phyloP scores from a whole-genome alignment of 2,329 filamentous ascomycete genomes.

The Diaporthe nobilis region DNA sequence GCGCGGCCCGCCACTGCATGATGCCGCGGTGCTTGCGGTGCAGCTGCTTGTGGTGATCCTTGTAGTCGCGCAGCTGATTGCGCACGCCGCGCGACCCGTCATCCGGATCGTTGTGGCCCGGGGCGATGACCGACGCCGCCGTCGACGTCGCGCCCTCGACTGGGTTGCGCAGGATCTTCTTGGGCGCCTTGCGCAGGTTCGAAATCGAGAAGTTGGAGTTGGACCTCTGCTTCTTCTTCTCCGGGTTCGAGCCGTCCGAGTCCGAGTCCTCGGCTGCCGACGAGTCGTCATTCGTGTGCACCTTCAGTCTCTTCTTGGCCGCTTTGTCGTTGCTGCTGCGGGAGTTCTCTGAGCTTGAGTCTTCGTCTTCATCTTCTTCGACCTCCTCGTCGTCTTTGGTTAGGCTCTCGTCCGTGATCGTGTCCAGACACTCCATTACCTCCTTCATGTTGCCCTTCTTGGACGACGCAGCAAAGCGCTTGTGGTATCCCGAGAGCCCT shows the following conservation, averaged over 20 bases:
- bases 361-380: conserved; percentile 37
- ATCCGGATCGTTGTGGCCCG: conserved; percentile 54
- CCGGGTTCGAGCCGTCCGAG: conserved; percentile 51
- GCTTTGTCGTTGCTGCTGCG: conserved; percentile 38
- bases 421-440: conserved; percentile 76
- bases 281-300: conserved; percentile 40
- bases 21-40: conserved; percentile 77
- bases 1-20: conserved; percentile 79
- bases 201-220: conserved; percentile 40
- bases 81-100: conserved; percentile 61
- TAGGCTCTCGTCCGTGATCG: conserved; percentile 70
- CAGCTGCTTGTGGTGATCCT: conserved; percentile 69
- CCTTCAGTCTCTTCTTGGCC: conserved; percentile 40
- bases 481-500: conserved; percentile 73
- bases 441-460: conserved; percentile 68
- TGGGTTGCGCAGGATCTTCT: conserved; percentile 43
- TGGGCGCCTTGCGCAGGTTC: conserved; percentile 52
- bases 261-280: conserved; percentile 42
- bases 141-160: conserved; percentile 43
- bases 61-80: conserved; percentile 72
- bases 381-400: conserved; percentile 45
- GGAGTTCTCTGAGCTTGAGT: conserved; percentile 39
- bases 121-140: conserved; percentile 32
- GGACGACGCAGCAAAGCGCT: conserved; percentile 62
- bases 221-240: conserved; percentile 42